Evolutionary conservation across 2,329 filamentous ascomycete genomes (phyloP).

Genomic region (Parascedosporium putredinis): DNA sequence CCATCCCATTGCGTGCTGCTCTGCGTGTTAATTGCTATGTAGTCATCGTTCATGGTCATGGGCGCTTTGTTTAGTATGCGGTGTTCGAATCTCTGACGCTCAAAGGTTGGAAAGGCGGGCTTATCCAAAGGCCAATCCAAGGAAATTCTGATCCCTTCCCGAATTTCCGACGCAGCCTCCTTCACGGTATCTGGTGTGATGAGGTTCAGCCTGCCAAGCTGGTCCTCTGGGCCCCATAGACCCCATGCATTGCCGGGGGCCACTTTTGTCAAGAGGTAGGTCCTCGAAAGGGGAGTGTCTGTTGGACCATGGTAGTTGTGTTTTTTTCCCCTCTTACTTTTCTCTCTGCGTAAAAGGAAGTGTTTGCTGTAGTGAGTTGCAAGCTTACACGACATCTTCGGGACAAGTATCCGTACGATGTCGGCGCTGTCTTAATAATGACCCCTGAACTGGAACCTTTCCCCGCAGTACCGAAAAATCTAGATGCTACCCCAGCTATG

Average conservation of each 20-base stretch:
- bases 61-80: background rate
- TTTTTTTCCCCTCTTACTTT: too few species aligned
- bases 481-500: too few species aligned
- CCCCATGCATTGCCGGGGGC: conserved; percentile 45
- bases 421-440: too few species aligned
- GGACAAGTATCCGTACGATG: too few species aligned
- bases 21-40: background rate
- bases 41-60: background rate
- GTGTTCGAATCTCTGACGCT: background rate
- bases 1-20: background rate
- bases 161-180: conserved; percentile 10
- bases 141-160: conserved; percentile 4
- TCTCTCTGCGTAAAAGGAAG: too few species aligned
- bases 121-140: background rate
- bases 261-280: conserved; percentile 37
- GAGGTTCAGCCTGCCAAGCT: conserved; percentile 44
- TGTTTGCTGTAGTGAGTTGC: too few species aligned
- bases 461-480: too few species aligned
- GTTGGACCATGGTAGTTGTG: too few species aligned
- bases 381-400: too few species aligned
- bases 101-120: background rate
- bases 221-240: conserved; percentile 37
- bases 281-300: conserved; percentile 25
- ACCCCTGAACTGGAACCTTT: too few species aligned
- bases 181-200: conserved; percentile 25